Base-by-base conservation (phyloP, 2,329 filamentous ascomycete species). In the Cadophora sp. region DNA sequence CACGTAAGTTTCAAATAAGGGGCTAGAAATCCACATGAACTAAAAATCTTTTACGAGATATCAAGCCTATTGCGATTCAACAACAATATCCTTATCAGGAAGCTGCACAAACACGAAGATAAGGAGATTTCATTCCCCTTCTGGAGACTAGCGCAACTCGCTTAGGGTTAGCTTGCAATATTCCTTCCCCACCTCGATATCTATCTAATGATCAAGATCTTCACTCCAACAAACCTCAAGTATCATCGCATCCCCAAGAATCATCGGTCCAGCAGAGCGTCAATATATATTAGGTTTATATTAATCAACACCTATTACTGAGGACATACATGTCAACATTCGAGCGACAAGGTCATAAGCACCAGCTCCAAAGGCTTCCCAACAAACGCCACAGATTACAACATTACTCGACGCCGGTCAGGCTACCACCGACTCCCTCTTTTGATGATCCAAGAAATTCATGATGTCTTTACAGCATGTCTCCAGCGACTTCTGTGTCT, bases 401-500 rank as follows among this genome's bases (percentile, higher is more conserved):
- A 24, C 45, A 8, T 2, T 33, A 41, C 55, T 33, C 11, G 33
- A 36, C 55, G 33, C 33, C 33, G 8, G 3, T 63, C 50, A 63
- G 8, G 24, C 53, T 43, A 18, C 8, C 2, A 60, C 63, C 41
- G 62, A 50, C n/a, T 39, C 56, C 30, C 30, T 50, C 30, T 59
- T 67, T 43, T 33, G 59, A 43, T 53, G 41, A 36, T 58, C 50
- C 58, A 70, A 45, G 59, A 67, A 68, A 59, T 70, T 69, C 13
- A 62, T 67, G 22, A 70, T 66, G 36, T 69, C 68, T 20, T 39
- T 64, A 59, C 66, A 68, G 47, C 66, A 66, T 24, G 59, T 64
- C 16, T 66, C 59, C 27, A 72, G n/a, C n/a, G 63, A 66, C 59
- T 63, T 70, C 14, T 75, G 64, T 7, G 73, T 70, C 20, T 72